Percentiles rank a stretch among this genome's conserved stretches.
Evolutionary conservation across 306 rosid species (phyloP).

Genomic region (Pyrus pyrifolia): DNA sequence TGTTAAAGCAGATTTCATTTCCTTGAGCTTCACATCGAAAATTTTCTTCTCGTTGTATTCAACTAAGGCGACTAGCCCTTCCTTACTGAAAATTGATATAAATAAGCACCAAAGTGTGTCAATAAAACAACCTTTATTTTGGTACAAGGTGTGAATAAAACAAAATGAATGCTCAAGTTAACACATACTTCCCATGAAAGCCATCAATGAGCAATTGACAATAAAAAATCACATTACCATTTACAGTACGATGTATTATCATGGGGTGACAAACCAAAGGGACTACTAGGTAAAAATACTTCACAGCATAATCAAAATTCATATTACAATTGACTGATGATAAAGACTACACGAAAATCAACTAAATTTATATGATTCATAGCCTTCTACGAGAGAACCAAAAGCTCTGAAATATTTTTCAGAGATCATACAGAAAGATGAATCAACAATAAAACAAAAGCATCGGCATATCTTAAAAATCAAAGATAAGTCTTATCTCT

Average conservation of each 20-base stretch:
- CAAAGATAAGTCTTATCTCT: too few species aligned
- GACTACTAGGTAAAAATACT: neutral
- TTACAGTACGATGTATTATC: neutral
- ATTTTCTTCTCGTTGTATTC: slow-evolving; percentile 96
- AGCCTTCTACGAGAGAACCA: neutral
- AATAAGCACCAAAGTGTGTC: slow-evolving; percentile 1
- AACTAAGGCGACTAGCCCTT: slow-evolving; percentile 80
- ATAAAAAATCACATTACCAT: neutral
- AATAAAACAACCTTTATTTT: neutral
- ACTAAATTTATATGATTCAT: neutral
- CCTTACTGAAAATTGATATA: slow-evolving; percentile 57
- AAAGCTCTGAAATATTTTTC: neutral
- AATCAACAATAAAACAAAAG: neutral
- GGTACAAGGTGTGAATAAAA: neutral
- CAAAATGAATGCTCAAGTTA: neutral
- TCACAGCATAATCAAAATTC: neutral
- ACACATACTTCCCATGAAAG: neutral
- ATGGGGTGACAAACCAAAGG: neutral
- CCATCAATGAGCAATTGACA: neutral
- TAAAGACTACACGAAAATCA: neutral
- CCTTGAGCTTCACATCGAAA: slow-evolving; percentile 90
- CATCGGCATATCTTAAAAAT: neutral
- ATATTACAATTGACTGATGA: neutral
- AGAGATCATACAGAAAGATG: neutral
- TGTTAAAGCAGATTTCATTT: slow-evolving; percentile 92